phyloP scores from a whole-genome alignment of 2,329 filamentous ascomycete genomes.

The Exserohilum turcica region DNA sequence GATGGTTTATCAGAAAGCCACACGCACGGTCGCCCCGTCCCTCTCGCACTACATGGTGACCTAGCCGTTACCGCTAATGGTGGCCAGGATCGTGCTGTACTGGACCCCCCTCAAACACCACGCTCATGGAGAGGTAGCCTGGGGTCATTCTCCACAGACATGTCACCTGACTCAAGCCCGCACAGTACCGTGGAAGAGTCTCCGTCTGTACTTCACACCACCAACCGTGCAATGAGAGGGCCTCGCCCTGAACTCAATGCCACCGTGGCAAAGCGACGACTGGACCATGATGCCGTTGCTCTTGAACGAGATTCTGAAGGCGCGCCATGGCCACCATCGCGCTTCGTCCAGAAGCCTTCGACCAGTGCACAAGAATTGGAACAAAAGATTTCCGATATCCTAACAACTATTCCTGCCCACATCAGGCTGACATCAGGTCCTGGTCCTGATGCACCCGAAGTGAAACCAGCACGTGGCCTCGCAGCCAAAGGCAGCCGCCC shows the following conservation, averaged over 20 bases:
- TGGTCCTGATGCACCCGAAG: slow-evolving; percentile 37
- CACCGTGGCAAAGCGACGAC: slow-evolving; percentile 50
- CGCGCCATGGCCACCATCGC: slow-evolving; percentile 44
- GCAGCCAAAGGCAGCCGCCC: slow-evolving; percentile 36
- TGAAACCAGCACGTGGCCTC: slow-evolving; percentile 36
- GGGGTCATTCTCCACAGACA: slow-evolving; percentile 37
- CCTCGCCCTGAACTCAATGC: slow-evolving; percentile 51
- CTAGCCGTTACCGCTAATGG: slow-evolving; percentile 29
- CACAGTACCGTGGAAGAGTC: slow-evolving; percentile 41
- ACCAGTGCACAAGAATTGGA: slow-evolving; percentile 67
- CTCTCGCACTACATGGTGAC: slow-evolving; percentile 20
- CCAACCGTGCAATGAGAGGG: slow-evolving; percentile 32
- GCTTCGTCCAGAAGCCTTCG: slow-evolving; percentile 36
- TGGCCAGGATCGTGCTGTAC: slow-evolving; percentile 14
- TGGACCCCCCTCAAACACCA: slow-evolving; percentile 39
- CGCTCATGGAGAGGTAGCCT: slow-evolving; percentile 37
- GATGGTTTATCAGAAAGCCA: slow-evolving; percentile 5
- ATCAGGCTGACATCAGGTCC: slow-evolving; percentile 68
- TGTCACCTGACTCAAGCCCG: slow-evolving; percentile 42
- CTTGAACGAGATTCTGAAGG: slow-evolving; percentile 18
- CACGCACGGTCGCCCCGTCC: slow-evolving; percentile 6
- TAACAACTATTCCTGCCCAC: slow-evolving; percentile 76
- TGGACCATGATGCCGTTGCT: slow-evolving; percentile 48
- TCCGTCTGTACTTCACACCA: slow-evolving; percentile 40
- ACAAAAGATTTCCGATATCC: slow-evolving; percentile 77